Evolutionary conservation across 345 rosid genomes (phyloP).

Genomic region (Eucalyptus curtisii): DNA sequence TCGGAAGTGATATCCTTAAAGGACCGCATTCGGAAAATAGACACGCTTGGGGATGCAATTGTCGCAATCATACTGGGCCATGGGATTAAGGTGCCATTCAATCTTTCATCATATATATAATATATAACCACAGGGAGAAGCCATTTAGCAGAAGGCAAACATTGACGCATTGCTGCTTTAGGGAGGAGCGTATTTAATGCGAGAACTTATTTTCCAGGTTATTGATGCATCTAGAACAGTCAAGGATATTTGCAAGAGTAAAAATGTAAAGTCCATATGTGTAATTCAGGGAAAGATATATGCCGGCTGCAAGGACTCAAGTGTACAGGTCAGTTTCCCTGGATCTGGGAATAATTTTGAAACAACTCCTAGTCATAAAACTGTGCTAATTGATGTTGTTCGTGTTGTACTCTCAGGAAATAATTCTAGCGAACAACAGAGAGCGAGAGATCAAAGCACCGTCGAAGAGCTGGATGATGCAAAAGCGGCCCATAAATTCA

Average conservation of each 20-base stretch:
- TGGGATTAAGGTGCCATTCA: slow-evolving; percentile 47
- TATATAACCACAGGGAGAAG: background rate
- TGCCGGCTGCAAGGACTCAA: slow-evolving; percentile 69
- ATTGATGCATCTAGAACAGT: slow-evolving; percentile 51
- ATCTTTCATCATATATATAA: background rate
- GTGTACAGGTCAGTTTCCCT: slow-evolving; percentile 56
- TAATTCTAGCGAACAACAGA: slow-evolving; percentile 26
- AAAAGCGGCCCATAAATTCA: slow-evolving; percentile 51
- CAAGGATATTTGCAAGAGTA: slow-evolving; percentile 42
- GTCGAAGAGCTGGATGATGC: slow-evolving; percentile 57
- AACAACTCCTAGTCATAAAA: background rate
- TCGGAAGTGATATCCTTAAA: slow-evolving; percentile 51
- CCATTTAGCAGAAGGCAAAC: background rate
- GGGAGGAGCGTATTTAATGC: background rate
- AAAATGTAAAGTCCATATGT: slow-evolving; percentile 52
- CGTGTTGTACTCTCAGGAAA: slow-evolving; percentile 33
- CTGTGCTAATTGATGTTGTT: background rate
- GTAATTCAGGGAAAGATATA: slow-evolving; percentile 61
- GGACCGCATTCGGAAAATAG: slow-evolving; percentile 50
- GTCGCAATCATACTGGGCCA: slow-evolving; percentile 39
- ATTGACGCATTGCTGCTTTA: background rate
- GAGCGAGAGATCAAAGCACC: slow-evolving; percentile 71
- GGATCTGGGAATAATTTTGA: background rate
- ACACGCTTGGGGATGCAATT: slow-evolving; percentile 35
- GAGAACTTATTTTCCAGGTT: slow-evolving; percentile 21